Conservation (phyloP, 768 basidiomycete species). For the Wakefieldia striispora region DNA sequence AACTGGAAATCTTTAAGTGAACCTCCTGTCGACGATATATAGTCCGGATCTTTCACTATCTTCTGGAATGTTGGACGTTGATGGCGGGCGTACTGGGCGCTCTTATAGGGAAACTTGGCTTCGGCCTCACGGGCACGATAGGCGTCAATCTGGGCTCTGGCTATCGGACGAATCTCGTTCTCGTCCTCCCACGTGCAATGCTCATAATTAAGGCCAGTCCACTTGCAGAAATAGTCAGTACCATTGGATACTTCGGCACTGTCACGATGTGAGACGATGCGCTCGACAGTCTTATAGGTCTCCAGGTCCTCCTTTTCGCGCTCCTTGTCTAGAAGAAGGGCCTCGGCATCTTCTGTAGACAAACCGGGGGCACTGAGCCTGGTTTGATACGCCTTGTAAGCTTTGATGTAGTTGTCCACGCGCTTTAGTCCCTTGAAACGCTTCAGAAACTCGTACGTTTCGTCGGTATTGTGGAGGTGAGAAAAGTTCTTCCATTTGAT, state of each 20-base stretch:
- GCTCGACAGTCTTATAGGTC: constrained; percentile 86
- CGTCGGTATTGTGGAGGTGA: constrained; percentile 99
- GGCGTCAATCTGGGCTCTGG: constrained; percentile 73
- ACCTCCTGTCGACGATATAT: constrained; percentile 75
- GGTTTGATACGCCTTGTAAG: constrained; percentile 71
- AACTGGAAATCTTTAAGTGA: constrained; percentile 96
- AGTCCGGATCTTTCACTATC: constrained; percentile 86
- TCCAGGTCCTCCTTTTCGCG: constrained; percentile 90
- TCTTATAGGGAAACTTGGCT: constrained; percentile 84
- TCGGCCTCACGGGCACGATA: constrained; percentile 76
- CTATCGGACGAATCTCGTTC: constrained; percentile 75
- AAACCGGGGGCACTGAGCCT: constrained; percentile 63
- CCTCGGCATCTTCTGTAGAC: constrained; percentile 85
- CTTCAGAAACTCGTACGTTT: constrained; percentile 94
- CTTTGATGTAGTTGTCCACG: constrained; percentile 98
- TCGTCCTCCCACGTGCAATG: constrained; percentile 94
- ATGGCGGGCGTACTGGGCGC: constrained; percentile 59
- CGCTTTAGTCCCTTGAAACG: constrained; percentile 94
- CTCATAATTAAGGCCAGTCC: constrained; percentile 89
- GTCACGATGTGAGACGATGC: constrained; percentile 80
- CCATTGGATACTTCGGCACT: constrained; percentile 43
- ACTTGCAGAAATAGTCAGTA: constrained; percentile 95
- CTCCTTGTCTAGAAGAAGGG: constrained; percentile 85
- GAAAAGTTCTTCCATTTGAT: constrained; percentile 99
- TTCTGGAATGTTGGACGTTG: constrained; percentile 78